Base-by-base conservation (phyloP, 345 rosid species). In the Hibiscus syriacus region DNA sequence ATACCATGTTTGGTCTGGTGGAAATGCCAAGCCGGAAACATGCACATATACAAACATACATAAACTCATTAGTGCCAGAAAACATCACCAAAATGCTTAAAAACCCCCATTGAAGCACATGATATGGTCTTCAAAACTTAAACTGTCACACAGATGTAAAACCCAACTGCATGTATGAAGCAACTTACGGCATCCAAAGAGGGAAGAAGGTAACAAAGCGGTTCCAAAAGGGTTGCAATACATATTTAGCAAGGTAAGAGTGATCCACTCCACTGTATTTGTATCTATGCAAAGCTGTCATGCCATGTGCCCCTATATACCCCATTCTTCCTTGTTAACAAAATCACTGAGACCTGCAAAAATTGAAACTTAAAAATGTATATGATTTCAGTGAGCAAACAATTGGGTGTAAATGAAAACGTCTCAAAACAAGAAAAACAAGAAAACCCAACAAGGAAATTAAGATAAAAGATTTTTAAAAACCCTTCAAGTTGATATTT, bases 181-280 rank as follows among this genome's bases (percentile, higher is more conserved):
- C 39, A 45, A 80, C 96, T 83, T 63, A 92, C 99, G 99, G 98
- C 98, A 95, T 90, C 99, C 99, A 95, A 43, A 95, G 84, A 48
- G 99, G 99, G 70, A 95, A 90, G 86, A 95, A 77, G 73, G 79
- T 80, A 72, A 95, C 98, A 55, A 77, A 80, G 11, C 94, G 96
- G 12, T 78, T 74, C 97, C 99, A 95, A 64, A 95, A 90, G 63
- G 99, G 99, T 73, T 95, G 97, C 78, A 94, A 61, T 3, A 94
- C 87, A 72, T 94, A 92, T 79, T 94, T 94, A 48, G 93, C 89
- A 70, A 88, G 80, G 60, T 83, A 89, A 4, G 99, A 94, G 70
- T 81, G 85, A 79, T 94, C 98, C 8, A 81, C 97, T 11, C 99
- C 99, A 70, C 98, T 94, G 80, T 94, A 94, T 74, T 86, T 92